Evolutionary conservation across 1,139 yeast species (phyloP).

Genomic region (Diutina pseudorugosa): DNA sequence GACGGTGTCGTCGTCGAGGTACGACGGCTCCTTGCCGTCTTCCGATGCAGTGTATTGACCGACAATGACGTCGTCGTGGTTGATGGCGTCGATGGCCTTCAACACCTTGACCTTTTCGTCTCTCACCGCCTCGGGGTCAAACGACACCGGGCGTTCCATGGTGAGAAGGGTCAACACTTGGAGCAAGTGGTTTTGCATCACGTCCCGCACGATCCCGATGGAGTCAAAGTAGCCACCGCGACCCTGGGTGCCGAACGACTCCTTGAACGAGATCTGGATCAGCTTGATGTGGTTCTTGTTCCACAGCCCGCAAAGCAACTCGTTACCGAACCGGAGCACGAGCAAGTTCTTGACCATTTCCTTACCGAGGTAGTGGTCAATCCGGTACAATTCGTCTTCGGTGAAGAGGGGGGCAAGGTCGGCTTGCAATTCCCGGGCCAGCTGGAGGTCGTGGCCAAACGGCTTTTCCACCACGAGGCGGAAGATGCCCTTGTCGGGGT

Average conservation of each 20-base stretch:
- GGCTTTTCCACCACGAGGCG: constrained; percentile 94
- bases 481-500: constrained; percentile 49
- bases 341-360: constrained; percentile 94
- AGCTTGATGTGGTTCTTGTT: constrained; percentile 64
- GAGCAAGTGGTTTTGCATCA: constrained; percentile 92
- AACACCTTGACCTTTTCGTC: constrained; percentile 92
- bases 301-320: constrained; percentile 78
- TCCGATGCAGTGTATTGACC: constrained; percentile 83
- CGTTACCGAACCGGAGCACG: constrained; percentile 83
- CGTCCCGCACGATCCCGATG: constrained; percentile 94
- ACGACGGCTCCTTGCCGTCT: constrained; percentile 85
- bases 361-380: constrained; percentile 94
- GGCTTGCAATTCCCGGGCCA: constrained; percentile 66
- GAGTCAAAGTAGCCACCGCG: constrained; percentile 96
- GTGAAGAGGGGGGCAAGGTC: constrained; percentile 74
- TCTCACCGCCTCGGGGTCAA: constrained; percentile 85
- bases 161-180: constrained; percentile 87
- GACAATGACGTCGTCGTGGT: constrained; percentile 52
- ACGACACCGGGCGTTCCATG: constrained; percentile 90
- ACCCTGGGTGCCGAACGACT: constrained; percentile 96
- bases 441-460: constrained; percentile 81
- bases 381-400: constrained; percentile 88
- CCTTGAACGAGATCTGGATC: constrained; percentile 87
- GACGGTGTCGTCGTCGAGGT: constrained; percentile 90
- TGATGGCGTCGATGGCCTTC: constrained; percentile 65